phyloP scores from a whole-genome alignment of 768 basidiomycete species.

The Termitomyces sp. region DNA sequence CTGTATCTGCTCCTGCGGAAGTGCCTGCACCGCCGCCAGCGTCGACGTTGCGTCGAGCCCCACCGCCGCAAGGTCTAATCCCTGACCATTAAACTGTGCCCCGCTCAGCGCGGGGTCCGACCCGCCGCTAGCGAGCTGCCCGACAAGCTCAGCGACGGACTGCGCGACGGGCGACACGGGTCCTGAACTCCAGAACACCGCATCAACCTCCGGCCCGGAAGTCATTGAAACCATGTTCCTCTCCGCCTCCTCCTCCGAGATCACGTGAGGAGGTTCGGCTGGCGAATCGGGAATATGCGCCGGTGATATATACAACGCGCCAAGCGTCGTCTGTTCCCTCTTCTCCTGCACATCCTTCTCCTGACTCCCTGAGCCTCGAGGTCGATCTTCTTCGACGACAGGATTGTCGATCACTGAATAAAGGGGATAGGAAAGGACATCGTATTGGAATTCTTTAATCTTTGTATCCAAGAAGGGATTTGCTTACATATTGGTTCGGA shows the following conservation, averaged over 20 bases:
- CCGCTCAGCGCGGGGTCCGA: conserved; percentile 31
- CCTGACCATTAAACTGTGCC: conserved; percentile 22
- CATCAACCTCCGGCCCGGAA: conserved; percentile 60
- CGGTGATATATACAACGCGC: conserved; percentile 65
- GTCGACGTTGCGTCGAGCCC: conserved; percentile 41
- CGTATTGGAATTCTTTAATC: conserved; percentile 12
- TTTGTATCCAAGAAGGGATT: conserved; percentile 12
- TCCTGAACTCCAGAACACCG: conserved; percentile 56
- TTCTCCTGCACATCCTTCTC: conserved; percentile 70
- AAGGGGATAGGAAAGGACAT: conserved; percentile 12
- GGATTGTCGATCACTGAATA: conserved; percentile 59
- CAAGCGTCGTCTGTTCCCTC: conserved; percentile 72
- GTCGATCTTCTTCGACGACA: conserved; percentile 41
- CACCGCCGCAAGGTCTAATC: conserved; percentile 30
- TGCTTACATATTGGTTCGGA: conserved; percentile 74
- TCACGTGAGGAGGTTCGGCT: conserved; percentile 54
- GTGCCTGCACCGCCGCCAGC: conserved; percentile 35
- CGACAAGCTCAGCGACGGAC: conserved; percentile 67
- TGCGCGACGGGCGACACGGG: conserved; percentile 23
- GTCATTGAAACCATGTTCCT: conserved; percentile 59
- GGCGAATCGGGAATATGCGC: conserved; percentile 77
- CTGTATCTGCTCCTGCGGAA: conserved; percentile 59
- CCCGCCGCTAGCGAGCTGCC: conserved; percentile 48
- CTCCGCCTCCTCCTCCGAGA: conserved; percentile 69
- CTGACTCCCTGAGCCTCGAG: conserved; percentile 61